phyloP scores from a whole-genome alignment of 2,329 filamentous ascomycete species.

The Fusarium penzigii region DNA sequence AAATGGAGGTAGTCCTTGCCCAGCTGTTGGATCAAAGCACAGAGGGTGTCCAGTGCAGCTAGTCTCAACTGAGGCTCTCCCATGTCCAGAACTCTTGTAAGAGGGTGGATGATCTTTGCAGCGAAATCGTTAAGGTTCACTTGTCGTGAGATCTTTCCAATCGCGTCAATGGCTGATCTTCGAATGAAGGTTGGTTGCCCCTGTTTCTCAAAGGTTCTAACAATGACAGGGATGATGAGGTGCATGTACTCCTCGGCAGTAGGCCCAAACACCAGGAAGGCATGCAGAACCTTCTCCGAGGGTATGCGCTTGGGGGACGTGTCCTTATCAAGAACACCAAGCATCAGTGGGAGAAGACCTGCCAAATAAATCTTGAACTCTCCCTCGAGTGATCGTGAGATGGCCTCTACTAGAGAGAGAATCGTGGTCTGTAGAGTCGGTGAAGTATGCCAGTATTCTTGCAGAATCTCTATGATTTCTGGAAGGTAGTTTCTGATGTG shows the following conservation, averaged over 20 bases:
- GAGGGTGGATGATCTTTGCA: constrained; percentile 91
- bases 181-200: constrained; percentile 77
- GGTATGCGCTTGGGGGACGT: constrained; percentile 71
- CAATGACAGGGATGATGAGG: constrained; percentile 92
- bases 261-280: constrained; percentile 92
- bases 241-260: constrained; percentile 99
- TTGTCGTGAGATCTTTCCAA: constrained; percentile 90
- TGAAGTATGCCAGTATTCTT: constrained; percentile 86
- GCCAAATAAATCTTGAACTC: constrained; percentile 98
- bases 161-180: constrained; percentile 89
- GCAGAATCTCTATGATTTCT: constrained; percentile 81
- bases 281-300: constrained; percentile 89
- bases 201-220: constrained; percentile 88
- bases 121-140: constrained; percentile 98
- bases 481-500: constrained; percentile 91
- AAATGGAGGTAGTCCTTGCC: constrained; percentile 96
- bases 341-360: constrained; percentile 85
- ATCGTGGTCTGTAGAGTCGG: constrained; percentile 87
- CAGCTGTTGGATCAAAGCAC: constrained; percentile 92
- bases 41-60: constrained; percentile 89
- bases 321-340: constrained; percentile 90
- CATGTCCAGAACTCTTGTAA: constrained; percentile 77
- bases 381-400: constrained; percentile 89
- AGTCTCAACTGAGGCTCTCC: constrained; percentile 73
- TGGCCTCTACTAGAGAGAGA: constrained; percentile 86